Percentiles rank a stretch among this genome's conserved stretches.
Conservation (phyloP, 805 yeast genomes). For the Teunomyces atbi region DNA sequence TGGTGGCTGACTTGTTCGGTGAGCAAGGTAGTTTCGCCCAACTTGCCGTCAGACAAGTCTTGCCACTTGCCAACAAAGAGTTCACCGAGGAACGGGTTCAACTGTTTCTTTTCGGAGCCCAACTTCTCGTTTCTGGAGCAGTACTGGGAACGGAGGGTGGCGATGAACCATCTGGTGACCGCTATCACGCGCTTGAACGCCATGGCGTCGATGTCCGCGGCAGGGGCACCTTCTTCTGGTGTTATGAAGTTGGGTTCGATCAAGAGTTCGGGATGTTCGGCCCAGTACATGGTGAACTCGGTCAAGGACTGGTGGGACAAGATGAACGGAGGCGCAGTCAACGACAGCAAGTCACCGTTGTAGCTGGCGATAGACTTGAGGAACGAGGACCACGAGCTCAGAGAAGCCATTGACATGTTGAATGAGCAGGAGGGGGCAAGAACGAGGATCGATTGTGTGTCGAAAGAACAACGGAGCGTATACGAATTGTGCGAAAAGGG, state of each 20-base stretch:
- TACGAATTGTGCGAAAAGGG: not conserved
- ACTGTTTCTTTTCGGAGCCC: conserved; percentile 97
- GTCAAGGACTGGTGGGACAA: conserved; percentile 83
- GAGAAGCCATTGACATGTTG: conserved; percentile 4
- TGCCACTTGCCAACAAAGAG: conserved; percentile 88
- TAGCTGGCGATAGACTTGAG: conserved; percentile 87
- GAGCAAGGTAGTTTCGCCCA: conserved; percentile 75
- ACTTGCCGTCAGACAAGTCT: conserved; percentile 44
- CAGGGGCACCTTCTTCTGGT: conserved; percentile 37
- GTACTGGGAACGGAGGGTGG: conserved; percentile 89
- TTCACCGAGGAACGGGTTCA: conserved; percentile 96
- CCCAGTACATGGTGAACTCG: conserved; percentile 96
- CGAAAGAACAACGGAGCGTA: too few species aligned
- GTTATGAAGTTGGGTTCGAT: conserved; percentile 62
- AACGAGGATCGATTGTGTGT: not conserved
- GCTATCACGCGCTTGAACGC: conserved; percentile 69
- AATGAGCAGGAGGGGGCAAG: not conserved
- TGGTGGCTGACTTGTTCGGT: conserved; percentile 97
- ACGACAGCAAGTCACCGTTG: conserved; percentile 87
- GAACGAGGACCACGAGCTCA: conserved; percentile 82
- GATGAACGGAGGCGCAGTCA: conserved; percentile 97
- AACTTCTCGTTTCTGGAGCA: conserved; percentile 86
- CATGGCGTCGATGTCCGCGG: conserved; percentile 36
- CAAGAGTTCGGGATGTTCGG: conserved; percentile 83
- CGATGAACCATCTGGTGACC: conserved; percentile 87